Conservation (phyloP, 495 filamentous ascomycete genomes). For the Daldinia vernicosa region DNA sequence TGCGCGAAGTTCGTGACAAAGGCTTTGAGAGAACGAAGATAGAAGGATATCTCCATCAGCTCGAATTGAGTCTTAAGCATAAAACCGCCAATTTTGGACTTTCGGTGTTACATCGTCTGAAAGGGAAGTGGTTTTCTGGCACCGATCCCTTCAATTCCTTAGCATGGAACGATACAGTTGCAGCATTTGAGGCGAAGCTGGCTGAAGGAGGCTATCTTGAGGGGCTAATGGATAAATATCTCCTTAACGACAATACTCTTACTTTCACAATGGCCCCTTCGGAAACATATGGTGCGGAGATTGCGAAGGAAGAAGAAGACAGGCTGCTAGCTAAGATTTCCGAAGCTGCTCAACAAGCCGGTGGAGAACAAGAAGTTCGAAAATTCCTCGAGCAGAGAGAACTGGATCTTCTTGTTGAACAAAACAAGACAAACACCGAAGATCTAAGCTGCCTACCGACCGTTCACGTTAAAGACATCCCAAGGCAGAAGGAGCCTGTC, state of each 20-base stretch:
- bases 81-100: constrained; percentile 96
- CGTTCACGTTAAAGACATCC: constrained; percentile 86
- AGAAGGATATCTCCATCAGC: constrained; percentile 90
- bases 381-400: constrained; percentile 76
- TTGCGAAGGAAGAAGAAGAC: constrained; percentile 79
- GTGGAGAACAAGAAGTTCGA: constrained; percentile 74
- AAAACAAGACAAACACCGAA: constrained; percentile 80
- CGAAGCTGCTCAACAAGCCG: constrained; percentile 71
- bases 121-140: constrained; percentile 94
- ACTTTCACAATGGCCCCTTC: constrained; percentile 96
- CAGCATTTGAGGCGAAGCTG: constrained; percentile 78
- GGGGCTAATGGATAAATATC: constrained; percentile 84
- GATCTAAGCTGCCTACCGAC: constrained; percentile 89
- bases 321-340: constrained; percentile 75
- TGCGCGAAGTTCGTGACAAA: constrained; percentile 69
- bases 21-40: constrained; percentile 91
- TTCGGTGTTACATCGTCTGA: constrained; percentile 84
- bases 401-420: constrained; percentile 79
- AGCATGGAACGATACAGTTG: constrained; percentile 86
- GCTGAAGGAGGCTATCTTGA: constrained; percentile 82
- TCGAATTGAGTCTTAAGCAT: constrained; percentile 89
- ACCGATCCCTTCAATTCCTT: constrained; percentile 89
- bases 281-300: constrained; percentile 71
- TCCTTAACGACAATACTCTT: constrained; percentile 84
- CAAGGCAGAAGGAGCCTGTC: constrained; percentile 75